Base-by-base conservation (phyloP, 2,329 filamentous ascomycete genomes). In the Sphaerulina musiva region DNA sequence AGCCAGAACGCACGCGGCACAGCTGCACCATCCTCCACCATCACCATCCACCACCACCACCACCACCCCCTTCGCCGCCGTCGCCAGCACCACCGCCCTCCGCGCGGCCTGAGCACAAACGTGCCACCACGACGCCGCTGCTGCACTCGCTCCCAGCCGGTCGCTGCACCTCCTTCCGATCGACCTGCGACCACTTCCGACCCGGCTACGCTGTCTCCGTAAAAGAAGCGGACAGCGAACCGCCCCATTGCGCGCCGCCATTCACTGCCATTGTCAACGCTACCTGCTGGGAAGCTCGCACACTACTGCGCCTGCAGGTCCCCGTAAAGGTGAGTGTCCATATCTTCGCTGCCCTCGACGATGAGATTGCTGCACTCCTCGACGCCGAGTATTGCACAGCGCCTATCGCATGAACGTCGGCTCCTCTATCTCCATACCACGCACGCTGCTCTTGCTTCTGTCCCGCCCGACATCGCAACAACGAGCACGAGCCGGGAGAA, bases 221-320 rank as follows among this genome's bases (percentile, higher is more conserved):
- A 23, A 51, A 43, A 51, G 48, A 40, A 51, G 40, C 48, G 48
- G 39, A 36, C 6, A 36, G 29, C 41, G 29, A 12, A 38, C 40
- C 48, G 48, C 12, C 9, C 48, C 48, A 51, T 51, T 51, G 48
- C 48, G 40, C 34, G 34, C 31, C 48, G 14, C 31, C 41, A 17
- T 38, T 34, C 34, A 38, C 12, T 38, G 6, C 34, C 48, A 32
- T 36, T 26, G 29, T 38, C 26, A 14, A 23, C 17, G 23, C 32
- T 20, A 39, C 17, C 17, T 29, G 46, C 46, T 23, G 10, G 34
- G 31, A 31, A 32, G 9, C 17, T 47, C 20, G 31, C 31, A 12
- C 10, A 20, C 45, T 34, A 6, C 36, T 14, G 23, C 26, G 47
- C 23, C 12, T 32, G 36, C 38, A 29, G 47, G 26, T 38, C 26